Evolutionary conservation across 306 rosid species (phyloP).

Genomic region (Prinsepia uniflora): DNA sequence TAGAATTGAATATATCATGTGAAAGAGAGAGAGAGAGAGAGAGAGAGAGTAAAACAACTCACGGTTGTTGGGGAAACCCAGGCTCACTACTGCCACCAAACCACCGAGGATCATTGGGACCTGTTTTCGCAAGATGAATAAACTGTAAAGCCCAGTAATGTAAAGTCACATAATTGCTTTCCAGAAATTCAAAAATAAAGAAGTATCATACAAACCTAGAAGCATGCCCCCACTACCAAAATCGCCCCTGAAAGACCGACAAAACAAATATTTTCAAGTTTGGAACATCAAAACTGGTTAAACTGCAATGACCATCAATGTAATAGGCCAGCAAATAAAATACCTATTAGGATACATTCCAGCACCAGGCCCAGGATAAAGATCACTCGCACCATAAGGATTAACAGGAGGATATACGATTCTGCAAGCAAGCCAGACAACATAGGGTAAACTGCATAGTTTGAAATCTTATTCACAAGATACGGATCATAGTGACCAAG

Average conservation of each 20-base stretch:
- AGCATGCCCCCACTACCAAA: conserved; percentile 62
- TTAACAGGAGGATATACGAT: conserved; percentile 44
- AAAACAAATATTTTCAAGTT: conserved; percentile 10
- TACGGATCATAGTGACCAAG: not conserved
- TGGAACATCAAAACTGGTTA: not conserved
- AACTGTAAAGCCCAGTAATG: not conserved
- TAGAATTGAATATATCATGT: not conserved
- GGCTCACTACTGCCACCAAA: conserved; percentile 49
- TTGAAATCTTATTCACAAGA: not conserved
- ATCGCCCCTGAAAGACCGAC: conserved; percentile 43
- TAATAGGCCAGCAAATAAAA: conserved; percentile 9
- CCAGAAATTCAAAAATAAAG: not conserved
- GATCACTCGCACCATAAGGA: conserved; percentile 55
- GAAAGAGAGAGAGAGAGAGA: not conserved
- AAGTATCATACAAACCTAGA: conserved; percentile 46
- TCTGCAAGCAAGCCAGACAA: conserved; percentile 36
- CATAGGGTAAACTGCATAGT: conserved; percentile 15
- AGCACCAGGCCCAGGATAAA: conserved; percentile 75
- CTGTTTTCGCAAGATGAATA: conserved; percentile 32
- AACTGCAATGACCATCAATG: conserved; percentile 6
- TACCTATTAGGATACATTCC: conserved; percentile 71
- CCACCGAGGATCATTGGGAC: conserved; percentile 75
- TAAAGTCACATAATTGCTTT: not conserved
- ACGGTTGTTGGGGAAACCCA: conserved; percentile 61
- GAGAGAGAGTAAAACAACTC: conserved; percentile 36